These are phyloP conservation scores for Pulicaria dysenterica DNA, from an alignment of 129 eudicot species.

Conservation along the genomic window DNA sequence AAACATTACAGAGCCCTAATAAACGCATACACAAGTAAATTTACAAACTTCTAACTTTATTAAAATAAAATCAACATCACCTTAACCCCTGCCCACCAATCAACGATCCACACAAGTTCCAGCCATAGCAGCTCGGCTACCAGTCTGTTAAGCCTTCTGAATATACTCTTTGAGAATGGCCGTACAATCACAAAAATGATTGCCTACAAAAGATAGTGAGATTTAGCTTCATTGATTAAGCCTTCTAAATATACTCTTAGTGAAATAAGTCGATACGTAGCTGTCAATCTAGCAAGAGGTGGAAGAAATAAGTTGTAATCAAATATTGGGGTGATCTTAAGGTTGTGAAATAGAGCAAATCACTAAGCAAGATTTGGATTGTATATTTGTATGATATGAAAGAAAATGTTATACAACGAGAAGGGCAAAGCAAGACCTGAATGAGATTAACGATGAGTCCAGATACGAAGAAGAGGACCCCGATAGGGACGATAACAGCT, in stretches of 20 bases:
- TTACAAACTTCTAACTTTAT: constrained; percentile 1
- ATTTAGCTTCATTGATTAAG: not conserved
- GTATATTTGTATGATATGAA: not conserved
- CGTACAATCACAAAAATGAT: constrained; percentile 64
- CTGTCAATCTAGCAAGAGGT: not conserved
- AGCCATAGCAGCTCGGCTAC: constrained; percentile 87
- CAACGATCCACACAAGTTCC: constrained; percentile 90
- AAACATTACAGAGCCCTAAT: constrained; percentile 15
- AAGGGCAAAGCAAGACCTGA: constrained; percentile 46
- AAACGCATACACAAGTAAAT: not conserved
- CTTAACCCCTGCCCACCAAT: constrained; percentile 98
- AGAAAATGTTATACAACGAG: not conserved
- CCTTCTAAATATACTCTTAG: no score
- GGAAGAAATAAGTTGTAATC: constrained; percentile 20
- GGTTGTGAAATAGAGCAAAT: constrained; percentile 16
- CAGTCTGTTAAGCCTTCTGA: constrained; percentile 72
- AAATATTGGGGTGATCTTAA: not conserved
- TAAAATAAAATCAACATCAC: constrained; percentile 35
- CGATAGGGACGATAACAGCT: constrained; percentile 71
- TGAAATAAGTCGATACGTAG: not conserved
- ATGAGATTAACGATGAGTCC: constrained; percentile 80
- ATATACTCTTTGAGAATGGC: constrained; percentile 75
- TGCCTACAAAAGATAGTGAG: constrained; percentile 47
- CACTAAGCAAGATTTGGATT: constrained; percentile 19
- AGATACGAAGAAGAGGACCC: constrained; percentile 78